Evolutionary conservation across 2,329 filamentous ascomycete species (phyloP).

Genomic region (Didymella arachidicola): DNA sequence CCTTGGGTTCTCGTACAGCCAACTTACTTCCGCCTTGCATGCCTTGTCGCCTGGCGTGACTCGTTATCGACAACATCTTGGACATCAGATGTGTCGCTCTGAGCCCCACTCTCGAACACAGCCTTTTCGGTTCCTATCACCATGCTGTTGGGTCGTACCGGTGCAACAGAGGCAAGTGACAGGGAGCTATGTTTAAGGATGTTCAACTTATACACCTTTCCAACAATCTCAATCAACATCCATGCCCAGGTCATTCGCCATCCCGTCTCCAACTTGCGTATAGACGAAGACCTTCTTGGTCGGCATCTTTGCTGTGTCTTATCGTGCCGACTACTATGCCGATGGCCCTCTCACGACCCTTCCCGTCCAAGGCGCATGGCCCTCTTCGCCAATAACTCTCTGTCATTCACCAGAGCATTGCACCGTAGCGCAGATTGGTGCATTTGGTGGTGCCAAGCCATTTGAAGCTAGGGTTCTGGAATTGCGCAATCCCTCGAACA

Average conservation of each 20-base stretch:
- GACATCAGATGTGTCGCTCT: neutral
- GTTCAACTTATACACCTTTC: conserved; percentile 47
- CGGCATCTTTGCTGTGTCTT: conserved; percentile 20
- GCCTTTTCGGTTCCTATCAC: neutral
- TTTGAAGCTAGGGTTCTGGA: conserved; percentile 16
- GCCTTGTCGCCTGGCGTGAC: neutral
- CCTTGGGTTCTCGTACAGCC: neutral
- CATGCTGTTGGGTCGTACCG: neutral
- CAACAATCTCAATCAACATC: neutral
- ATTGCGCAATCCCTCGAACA: conserved; percentile 31
- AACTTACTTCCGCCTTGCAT: neutral
- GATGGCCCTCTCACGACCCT: neutral
- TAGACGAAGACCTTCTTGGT: conserved; percentile 1
- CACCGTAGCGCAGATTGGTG: conserved; percentile 16
- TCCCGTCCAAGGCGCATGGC: conserved; percentile 8
- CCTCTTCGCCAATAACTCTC: neutral
- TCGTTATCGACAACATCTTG: neutral
- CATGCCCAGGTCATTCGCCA: conserved; percentile 1
- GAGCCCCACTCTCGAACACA: neutral
- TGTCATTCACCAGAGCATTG: neutral
- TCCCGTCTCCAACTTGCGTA: conserved; percentile 5
- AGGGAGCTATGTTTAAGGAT: neutral
- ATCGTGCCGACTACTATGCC: conserved; percentile 28
- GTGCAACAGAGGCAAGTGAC: neutral
- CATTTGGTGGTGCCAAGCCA: conserved; percentile 19